Evolutionary conservation across 1,284 basidiomycete species (phyloP).

Genomic region (Tilletia walkeri): DNA sequence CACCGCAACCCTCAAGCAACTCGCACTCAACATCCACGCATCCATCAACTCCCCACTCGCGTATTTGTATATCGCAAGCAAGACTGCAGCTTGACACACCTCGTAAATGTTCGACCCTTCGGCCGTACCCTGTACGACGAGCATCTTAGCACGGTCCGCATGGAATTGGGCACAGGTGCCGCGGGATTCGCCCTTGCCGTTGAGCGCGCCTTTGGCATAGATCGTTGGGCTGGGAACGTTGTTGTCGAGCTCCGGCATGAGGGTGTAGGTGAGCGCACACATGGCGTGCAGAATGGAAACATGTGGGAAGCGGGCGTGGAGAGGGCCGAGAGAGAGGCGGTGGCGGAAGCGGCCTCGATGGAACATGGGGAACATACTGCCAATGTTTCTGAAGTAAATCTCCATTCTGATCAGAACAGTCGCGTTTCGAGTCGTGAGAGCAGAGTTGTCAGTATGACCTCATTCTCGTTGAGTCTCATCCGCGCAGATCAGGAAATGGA

Average conservation of each 20-base stretch:
- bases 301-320: constrained; percentile 36
- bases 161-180: constrained; percentile 25
- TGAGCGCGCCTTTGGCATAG: not conserved
- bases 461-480: too few relatives aligned
- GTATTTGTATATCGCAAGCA: constrained; percentile 39
- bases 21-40: constrained; percentile 32
- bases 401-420: not conserved
- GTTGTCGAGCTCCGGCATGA: constrained; percentile 5
- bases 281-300: constrained; percentile 39
- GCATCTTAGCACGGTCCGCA: constrained; percentile 32
- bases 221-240: not conserved
- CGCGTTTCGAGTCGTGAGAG: not conserved
- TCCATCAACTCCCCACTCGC: constrained; percentile 38
- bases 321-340: constrained; percentile 32
- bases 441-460: not conserved
- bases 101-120: constrained; percentile 35
- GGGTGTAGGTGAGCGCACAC: constrained; percentile 28
- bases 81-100: constrained; percentile 30
- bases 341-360: not conserved
- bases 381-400: constrained; percentile 13
- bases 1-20: constrained; percentile 7
- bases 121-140: constrained; percentile 17
- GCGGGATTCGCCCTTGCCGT: not conserved
- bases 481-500: not conserved
- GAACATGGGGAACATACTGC: constrained; percentile 12